These are phyloP conservation scores for Neonectria faginata DNA, from an alignment of 2,329 filamentous ascomycete species.

Conservation along the genomic window DNA sequence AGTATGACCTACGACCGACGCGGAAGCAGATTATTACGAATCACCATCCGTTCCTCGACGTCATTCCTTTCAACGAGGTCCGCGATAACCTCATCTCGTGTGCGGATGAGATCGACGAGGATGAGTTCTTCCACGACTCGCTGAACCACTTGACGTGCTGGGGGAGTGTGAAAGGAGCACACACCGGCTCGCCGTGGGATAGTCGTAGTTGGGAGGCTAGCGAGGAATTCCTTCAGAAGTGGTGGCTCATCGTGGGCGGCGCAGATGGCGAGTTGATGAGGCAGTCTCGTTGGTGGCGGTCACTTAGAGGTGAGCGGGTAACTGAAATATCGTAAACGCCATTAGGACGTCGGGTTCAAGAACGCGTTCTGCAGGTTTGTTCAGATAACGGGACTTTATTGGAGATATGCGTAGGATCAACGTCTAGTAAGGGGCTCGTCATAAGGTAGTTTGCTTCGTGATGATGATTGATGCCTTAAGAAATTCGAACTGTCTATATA, in stretches of 20 bases:
- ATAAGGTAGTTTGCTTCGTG: neutral
- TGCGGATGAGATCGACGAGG: conserved; percentile 40
- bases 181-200: conserved; percentile 47
- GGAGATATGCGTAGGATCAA: too few species aligned
- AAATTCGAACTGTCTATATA: conserved; percentile 37
- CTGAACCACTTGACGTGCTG: conserved; percentile 47
- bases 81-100: conserved; percentile 44
- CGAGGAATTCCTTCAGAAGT: conserved; percentile 46
- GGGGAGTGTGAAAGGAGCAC: conserved; percentile 41
- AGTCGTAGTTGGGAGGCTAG: conserved; percentile 47
- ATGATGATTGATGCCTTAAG: conserved; percentile 27
- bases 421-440: neutral
- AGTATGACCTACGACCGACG: conserved; percentile 45
- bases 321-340: conserved; percentile 33
- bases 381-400: neutral
- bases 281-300: conserved; percentile 46
- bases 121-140: conserved; percentile 47
- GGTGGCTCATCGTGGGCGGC: conserved; percentile 45
- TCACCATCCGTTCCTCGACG: conserved; percentile 47
- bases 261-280: conserved; percentile 46
- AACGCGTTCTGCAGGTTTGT: neutral
- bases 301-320: conserved; percentile 43
- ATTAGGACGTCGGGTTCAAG: neutral
- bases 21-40: conserved; percentile 38
- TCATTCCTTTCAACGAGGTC: conserved; percentile 43